Conservation (phyloP, 306 rosid species). For the Albizia julibrissin region DNA sequence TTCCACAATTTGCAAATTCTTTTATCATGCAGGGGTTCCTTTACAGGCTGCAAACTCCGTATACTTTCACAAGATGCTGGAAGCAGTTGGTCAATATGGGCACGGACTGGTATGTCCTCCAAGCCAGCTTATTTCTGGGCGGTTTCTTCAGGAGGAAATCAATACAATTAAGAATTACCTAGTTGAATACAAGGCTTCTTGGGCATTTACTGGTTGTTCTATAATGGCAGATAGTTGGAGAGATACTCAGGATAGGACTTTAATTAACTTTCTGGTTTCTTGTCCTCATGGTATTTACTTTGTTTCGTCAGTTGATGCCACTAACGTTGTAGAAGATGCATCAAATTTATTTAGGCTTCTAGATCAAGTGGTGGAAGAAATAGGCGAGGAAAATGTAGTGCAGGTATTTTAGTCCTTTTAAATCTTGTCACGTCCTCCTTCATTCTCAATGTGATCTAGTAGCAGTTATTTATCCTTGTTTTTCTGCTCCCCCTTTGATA, state of each 20-base stretch:
- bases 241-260: slow-evolving; percentile 70
- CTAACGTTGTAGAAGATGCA: slow-evolving; percentile 69
- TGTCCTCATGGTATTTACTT: slow-evolving; percentile 85
- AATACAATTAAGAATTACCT: slow-evolving; percentile 67
- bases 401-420: slow-evolving; percentile 71
- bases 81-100: slow-evolving; percentile 79
- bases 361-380: slow-evolving; percentile 85
- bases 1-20: slow-evolving; percentile 91
- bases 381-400: slow-evolving; percentile 87
- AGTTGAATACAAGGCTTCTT: slow-evolving; percentile 74
- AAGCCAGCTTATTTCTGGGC: slow-evolving; percentile 72
- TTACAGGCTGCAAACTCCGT: slow-evolving; percentile 78
- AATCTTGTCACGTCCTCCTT: slow-evolving; percentile 33
- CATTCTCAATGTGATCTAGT: slow-evolving; percentile 31
- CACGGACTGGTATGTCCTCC: slow-evolving; percentile 72
- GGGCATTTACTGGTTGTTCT: slow-evolving; percentile 91
- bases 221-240: slow-evolving; percentile 85
- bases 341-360: slow-evolving; percentile 75
- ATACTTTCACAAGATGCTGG: slow-evolving; percentile 91
- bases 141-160: slow-evolving; percentile 77
- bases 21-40: slow-evolving; percentile 93
- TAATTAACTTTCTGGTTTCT: slow-evolving; percentile 78
- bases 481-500: slow-evolving; percentile 40
- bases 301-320: slow-evolving; percentile 82
- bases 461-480: slow-evolving; percentile 23